Evolutionary conservation across 176 grass and related monocot species (phyloP), one percentile per base, ranked within the genome.

Genomic region (Cenchrus fungigraminus): DNA sequence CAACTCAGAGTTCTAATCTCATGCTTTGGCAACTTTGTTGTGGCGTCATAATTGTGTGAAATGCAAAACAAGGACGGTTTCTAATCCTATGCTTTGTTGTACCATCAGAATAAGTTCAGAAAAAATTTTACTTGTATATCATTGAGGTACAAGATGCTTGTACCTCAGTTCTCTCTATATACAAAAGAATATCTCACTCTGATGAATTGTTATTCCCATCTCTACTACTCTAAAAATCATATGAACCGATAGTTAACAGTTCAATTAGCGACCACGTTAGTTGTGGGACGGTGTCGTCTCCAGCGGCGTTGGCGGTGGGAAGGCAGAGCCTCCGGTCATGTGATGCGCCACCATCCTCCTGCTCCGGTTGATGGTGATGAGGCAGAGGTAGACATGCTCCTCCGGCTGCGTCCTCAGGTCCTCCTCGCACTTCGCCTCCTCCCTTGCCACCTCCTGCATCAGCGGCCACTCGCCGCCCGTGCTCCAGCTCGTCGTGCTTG

Each of bases 401-500:
- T 94, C 95, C 10, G 95, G 80, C 86, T 90, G 90, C 75, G 68
- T 85, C 82, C 54, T 67, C 8, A 97, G 75, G 34, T 91, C 92
- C 73, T 74, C 84, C 72, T 69, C 87, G 75, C 92, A 90, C 68
- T 88, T 76, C 14, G 82, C 85, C 56, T 93, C 87, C 44, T 92
- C 92, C 68, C 85, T 72, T 43, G 71, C 69, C 73, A 90, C 87
- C 79, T 94, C 95, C 73, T 64, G 66, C 69, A 91, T 52, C 76
- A 92, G 82, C 11, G 83, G 81, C 79, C 80, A 73, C 68, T 79
- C 85, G 6, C 74, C 85, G 34, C 5, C 88, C 93, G 80, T 98
- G 96, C 84, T 98, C 93, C 40, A 95, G 84, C 91, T 98, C 93
- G 67, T 94, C 91, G 68, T 92, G 91, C 67, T 88, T 87, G 46